Conservation (phyloP, 164 flowering plant species). For the Brasenia schreberi region DNA sequence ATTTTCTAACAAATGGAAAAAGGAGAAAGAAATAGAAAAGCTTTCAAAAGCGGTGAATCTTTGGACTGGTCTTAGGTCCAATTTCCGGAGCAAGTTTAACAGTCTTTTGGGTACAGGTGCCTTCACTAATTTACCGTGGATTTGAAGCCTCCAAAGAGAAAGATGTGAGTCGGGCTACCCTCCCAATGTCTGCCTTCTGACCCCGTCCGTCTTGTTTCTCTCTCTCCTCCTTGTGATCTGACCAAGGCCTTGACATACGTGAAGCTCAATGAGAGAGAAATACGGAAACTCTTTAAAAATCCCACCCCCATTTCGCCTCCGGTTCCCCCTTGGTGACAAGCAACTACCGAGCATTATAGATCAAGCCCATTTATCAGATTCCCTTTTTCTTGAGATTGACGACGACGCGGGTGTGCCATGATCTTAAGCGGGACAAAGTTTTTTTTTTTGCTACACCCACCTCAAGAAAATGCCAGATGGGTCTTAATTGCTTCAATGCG, state of each 20-base stretch:
- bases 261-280: background rate
- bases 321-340: background rate
- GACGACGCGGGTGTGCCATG: background rate
- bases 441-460: background rate
- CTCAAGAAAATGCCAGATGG: background rate
- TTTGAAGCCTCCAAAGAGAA: background rate
- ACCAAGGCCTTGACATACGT: background rate
- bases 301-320: background rate
- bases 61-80: background rate
- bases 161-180: background rate
- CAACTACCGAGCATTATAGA: background rate
- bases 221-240: background rate
- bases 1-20: too few species aligned
- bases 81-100: background rate
- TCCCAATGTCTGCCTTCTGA: background rate
- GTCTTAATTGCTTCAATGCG: background rate
- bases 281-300: background rate
- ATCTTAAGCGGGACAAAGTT: background rate
- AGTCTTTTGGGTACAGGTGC: background rate
- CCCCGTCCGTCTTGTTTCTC: background rate
- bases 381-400: background rate
- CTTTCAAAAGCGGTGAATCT: background rate
- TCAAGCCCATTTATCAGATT: background rate
- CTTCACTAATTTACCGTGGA: background rate
- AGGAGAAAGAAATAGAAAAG: background rate